A percentile compares a stretch with the other conserved stretches of the same genome.
Evolutionary conservation across 2,329 filamentous ascomycete genomes (phyloP).

Genomic region (Fusarium aywerte): DNA sequence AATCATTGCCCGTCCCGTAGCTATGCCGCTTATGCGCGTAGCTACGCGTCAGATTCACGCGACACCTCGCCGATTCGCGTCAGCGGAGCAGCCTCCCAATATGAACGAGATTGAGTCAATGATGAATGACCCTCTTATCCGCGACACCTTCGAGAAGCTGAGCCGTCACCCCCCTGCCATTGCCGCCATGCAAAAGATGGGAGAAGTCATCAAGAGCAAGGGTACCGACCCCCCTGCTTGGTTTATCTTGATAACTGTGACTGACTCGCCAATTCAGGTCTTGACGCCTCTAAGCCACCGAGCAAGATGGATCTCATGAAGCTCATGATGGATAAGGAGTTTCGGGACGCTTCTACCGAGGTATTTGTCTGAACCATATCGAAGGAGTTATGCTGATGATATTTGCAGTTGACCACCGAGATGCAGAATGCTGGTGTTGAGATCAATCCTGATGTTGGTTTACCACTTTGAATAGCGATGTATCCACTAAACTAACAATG

Average conservation of each 20-base stretch:
- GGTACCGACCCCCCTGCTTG: not conserved
- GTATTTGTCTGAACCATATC: not conserved
- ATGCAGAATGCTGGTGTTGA: constrained; percentile 41
- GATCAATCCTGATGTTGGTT: constrained; percentile 32
- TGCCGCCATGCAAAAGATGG: constrained; percentile 34
- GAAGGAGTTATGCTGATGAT: not conserved
- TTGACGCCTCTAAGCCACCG: constrained; percentile 33
- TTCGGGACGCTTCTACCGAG: constrained; percentile 35
- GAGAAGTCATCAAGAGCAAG: constrained; percentile 32
- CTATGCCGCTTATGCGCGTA: constrained; percentile 15
- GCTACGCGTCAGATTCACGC: constrained; percentile 26
- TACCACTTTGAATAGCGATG: too few species aligned
- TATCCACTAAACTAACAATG: not conserved
- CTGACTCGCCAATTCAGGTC: constrained; percentile 17
- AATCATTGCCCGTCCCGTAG: constrained; percentile 5
- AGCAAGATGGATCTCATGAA: constrained; percentile 42
- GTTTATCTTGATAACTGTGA: not conserved
- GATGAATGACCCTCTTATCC: constrained; percentile 39
- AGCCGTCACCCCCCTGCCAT: constrained; percentile 38
- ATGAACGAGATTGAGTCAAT: constrained; percentile 32
- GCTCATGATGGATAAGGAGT: constrained; percentile 42
- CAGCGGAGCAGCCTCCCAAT: constrained; percentile 30
- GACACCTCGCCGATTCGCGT: constrained; percentile 22
- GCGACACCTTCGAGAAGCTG: constrained; percentile 38
- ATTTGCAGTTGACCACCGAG: constrained; percentile 28